A percentile compares a stretch with the other conserved stretches of the same genome.
Evolutionary conservation across 108 stramenopile species (phyloP).

Genomic region (Cyclotella choctawhatcheeana): DNA sequence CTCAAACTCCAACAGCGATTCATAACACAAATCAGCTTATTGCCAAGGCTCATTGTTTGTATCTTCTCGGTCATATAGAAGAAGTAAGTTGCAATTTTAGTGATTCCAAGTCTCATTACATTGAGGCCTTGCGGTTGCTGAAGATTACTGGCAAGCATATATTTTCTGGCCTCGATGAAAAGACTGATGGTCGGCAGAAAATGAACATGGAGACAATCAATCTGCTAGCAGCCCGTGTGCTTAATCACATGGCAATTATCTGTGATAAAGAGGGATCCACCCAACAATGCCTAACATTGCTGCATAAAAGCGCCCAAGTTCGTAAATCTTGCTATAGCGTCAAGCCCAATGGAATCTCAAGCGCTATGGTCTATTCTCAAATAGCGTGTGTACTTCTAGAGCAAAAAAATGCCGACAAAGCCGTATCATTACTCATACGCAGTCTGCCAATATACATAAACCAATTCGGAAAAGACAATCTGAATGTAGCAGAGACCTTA

Average conservation of each 20-base stretch:
- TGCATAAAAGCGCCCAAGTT: conserved; percentile 30
- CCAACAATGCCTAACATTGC: conserved; percentile 5
- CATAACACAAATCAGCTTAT: conserved; percentile 1
- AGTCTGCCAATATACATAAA: conserved; percentile 34
- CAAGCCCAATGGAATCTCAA: conserved; percentile 23
- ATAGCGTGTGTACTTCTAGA: conserved; percentile 30
- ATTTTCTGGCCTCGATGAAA: neutral
- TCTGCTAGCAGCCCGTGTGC: conserved; percentile 38
- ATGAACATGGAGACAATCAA: conserved; percentile 41
- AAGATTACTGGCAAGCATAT: conserved; percentile 33
- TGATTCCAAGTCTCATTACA: conserved; percentile 27
- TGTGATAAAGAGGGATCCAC: conserved; percentile 15
- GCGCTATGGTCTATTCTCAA: conserved; percentile 27
- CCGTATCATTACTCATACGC: conserved; percentile 38
- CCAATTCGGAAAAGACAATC: conserved; percentile 48
- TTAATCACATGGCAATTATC: conserved; percentile 34
- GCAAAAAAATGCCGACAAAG: conserved; percentile 26
- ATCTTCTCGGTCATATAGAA: conserved; percentile 37
- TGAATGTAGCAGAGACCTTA: conserved; percentile 46
- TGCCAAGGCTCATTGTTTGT: conserved; percentile 36
- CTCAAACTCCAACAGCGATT: neutral
- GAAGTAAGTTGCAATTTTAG: conserved; percentile 13
- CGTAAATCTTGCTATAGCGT: conserved; percentile 23
- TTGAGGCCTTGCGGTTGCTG: conserved; percentile 27
- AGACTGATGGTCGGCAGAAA: neutral